Percentiles rank a stretch among this genome's conserved stretches.
phyloP scores from a whole-genome alignment of 371 early-diverging fungal species.

The Mortierella sp. region DNA sequence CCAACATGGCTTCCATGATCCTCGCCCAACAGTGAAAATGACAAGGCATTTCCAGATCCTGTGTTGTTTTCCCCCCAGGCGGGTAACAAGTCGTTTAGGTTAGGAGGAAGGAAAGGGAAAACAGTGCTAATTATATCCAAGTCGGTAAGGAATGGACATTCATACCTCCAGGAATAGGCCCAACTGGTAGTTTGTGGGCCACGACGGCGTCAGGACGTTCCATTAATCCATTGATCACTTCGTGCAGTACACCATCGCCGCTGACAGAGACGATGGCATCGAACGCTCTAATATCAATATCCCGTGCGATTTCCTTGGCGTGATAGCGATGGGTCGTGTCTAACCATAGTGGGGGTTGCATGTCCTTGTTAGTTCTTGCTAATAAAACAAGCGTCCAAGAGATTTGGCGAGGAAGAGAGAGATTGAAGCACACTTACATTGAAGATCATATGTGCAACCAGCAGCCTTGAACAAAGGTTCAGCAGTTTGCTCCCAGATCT shows the following conservation, averaged over 20 bases:
- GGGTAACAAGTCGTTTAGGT: too few relatives aligned
- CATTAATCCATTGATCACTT: constrained; percentile 80
- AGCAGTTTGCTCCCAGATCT: constrained; percentile 67
- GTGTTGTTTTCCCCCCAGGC: not conserved
- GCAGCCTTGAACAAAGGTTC: constrained; percentile 75
- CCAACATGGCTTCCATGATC: constrained; percentile 60
- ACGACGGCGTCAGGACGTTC: constrained; percentile 69
- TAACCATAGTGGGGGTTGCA: too few relatives aligned
- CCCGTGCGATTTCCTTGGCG: constrained; percentile 72
- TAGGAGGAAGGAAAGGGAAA: too few relatives aligned
- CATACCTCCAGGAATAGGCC: constrained; percentile 70
- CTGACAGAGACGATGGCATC: constrained; percentile 74
- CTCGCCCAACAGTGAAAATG: constrained; percentile 65
- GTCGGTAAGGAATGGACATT: not conserved
- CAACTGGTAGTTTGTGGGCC: constrained; percentile 68
- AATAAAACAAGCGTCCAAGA: not conserved
- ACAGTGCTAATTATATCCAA: too few relatives aligned
- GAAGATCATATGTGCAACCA: constrained; percentile 64
- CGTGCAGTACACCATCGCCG: constrained; percentile 87
- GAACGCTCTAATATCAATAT: constrained; percentile 63
- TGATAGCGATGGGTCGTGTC: constrained; percentile 74
- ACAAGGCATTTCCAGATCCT: constrained; percentile 68
- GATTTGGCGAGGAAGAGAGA: not conserved
- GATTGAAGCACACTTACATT: constrained; percentile 55
- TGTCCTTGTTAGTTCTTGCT: not conserved